phyloP scores from a whole-genome alignment of 768 basidiomycete genomes.

The Artomyces pyxidatus region DNA sequence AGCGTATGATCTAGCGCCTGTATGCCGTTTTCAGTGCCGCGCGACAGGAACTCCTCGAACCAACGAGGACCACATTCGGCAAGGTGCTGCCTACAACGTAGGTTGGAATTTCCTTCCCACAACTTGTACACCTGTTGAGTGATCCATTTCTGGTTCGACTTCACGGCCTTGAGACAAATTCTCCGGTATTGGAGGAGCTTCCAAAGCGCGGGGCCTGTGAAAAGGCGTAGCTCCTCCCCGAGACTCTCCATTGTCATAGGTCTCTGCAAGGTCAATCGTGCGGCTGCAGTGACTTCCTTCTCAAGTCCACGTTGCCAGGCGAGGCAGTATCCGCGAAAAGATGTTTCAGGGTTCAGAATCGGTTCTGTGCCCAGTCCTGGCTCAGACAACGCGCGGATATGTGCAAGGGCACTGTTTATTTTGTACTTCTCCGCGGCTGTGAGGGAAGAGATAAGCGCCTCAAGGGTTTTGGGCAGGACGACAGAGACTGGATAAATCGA shows the following conservation, averaged over 20 bases:
- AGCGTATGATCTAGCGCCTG: too few relatives aligned
- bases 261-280: not conserved
- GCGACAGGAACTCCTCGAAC: too few relatives aligned
- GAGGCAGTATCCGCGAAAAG: not conserved
- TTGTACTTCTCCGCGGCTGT: not conserved
- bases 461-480: not conserved
- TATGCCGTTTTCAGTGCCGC: too few relatives aligned
- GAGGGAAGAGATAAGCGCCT: not conserved
- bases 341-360: not conserved
- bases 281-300: not conserved
- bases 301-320: not conserved
- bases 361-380: too few relatives aligned
- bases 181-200: not conserved
- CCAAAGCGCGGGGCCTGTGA: not conserved
- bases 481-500: not conserved
- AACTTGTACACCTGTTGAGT: too few relatives aligned
- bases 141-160: too few relatives aligned
- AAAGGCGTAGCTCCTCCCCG: not conserved
- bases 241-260: not conserved
- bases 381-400: not conserved
- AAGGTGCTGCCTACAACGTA: too few relatives aligned
- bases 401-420: not conserved
- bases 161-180: not conserved
- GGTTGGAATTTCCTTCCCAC: too few relatives aligned
- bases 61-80: too few relatives aligned